phyloP scores from a whole-genome alignment of 345 rosid species.

The Eucalyptus shirleyi region DNA sequence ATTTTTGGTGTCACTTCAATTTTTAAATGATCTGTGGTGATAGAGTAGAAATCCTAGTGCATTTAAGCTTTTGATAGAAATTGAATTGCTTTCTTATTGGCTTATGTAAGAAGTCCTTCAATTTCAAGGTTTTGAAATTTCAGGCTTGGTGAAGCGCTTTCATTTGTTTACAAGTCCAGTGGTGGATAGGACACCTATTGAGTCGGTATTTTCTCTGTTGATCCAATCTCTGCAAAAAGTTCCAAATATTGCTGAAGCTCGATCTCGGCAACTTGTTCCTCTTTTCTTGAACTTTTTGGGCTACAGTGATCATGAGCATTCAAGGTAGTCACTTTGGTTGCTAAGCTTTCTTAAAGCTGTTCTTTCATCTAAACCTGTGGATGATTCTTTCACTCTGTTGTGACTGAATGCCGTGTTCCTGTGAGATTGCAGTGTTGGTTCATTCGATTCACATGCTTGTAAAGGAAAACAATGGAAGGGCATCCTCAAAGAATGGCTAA shows the following conservation, averaged over 20 bases:
- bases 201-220: constrained; percentile 43
- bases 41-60: neutral
- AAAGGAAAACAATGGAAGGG: constrained; percentile 76
- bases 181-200: constrained; percentile 36
- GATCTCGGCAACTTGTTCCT: constrained; percentile 57
- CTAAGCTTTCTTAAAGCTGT: neutral
- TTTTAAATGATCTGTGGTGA: neutral
- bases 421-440: constrained; percentile 39
- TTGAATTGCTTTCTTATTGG: neutral
- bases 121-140: neutral
- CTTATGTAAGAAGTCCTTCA: neutral
- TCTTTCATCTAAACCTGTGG: neutral
- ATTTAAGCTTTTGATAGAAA: neutral
- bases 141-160: constrained; percentile 57
- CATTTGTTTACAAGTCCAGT: constrained; percentile 31
- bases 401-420: neutral
- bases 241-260: constrained; percentile 51
- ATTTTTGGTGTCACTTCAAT: neutral
- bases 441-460: constrained; percentile 30
- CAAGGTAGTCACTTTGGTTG: constrained; percentile 34
- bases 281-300: constrained; percentile 76
- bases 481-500: constrained; percentile 76
- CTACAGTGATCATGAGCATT: constrained; percentile 29
- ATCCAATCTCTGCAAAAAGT: constrained; percentile 66
- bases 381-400: neutral